Percentiles rank a stretch among this genome's conserved stretches.
phyloP scores from a whole-genome alignment of 2,329 filamentous ascomycete genomes.

The Lizonia empirigonia region DNA sequence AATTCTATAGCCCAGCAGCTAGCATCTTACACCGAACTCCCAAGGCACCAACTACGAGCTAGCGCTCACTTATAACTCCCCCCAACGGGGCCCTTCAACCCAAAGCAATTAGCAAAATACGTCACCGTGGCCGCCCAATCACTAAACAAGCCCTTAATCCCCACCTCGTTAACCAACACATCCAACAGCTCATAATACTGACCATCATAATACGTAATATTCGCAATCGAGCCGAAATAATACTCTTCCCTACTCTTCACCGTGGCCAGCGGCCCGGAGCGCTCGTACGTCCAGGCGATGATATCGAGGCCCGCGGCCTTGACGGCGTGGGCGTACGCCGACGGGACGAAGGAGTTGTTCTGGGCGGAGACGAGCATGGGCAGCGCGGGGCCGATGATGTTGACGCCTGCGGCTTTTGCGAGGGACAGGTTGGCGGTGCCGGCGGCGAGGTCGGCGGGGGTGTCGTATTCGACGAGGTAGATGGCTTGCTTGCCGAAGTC shows the following conservation, averaged over 20 bases:
- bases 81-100: conserved; percentile 29
- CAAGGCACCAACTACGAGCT: too few species aligned
- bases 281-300: conserved; percentile 69
- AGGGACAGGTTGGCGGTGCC: conserved; percentile 61
- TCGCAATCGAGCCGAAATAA: conserved; percentile 54
- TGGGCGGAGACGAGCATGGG: conserved; percentile 61
- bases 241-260: conserved; percentile 39
- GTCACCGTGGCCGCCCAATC: conserved; percentile 71
- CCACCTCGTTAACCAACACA: conserved; percentile 64
- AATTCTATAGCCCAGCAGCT: too few species aligned
- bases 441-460: conserved; percentile 52
- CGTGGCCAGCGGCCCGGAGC: conserved; percentile 62
- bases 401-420: conserved; percentile 62
- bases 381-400: conserved; percentile 65
- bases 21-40: too few species aligned
- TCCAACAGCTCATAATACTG: conserved; percentile 68
- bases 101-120: conserved; percentile 73
- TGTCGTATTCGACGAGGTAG: conserved; percentile 64
- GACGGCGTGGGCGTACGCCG: conserved; percentile 64
- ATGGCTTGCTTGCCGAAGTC: conserved; percentile 65
- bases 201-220: conserved; percentile 64
- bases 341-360: conserved; percentile 61
- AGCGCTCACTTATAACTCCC: conserved; percentile 23
- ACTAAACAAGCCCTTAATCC: conserved; percentile 65
- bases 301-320: conserved; percentile 66